Evolutionary conservation across 306 rosid species (phyloP).

Genomic region (Cicer arietinum): DNA sequence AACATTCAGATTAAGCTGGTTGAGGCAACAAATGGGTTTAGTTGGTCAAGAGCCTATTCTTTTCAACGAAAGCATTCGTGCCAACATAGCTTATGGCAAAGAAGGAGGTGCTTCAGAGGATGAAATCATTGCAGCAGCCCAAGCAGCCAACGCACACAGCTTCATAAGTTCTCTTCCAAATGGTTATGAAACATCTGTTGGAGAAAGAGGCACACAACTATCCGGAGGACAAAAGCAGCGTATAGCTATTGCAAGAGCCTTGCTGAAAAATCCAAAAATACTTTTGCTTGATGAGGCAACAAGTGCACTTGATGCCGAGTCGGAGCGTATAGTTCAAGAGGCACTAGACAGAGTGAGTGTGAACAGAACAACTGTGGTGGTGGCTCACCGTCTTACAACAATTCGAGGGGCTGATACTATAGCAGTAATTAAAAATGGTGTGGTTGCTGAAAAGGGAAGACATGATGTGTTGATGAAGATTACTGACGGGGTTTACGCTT

Average conservation of each 20-base stretch:
- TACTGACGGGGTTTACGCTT: slow-evolving; percentile 68
- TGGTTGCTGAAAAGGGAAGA: slow-evolving; percentile 76
- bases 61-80: slow-evolving; percentile 76
- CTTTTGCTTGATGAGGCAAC: slow-evolving; percentile 92
- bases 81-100: slow-evolving; percentile 84
- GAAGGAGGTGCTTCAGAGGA: slow-evolving; percentile 61
- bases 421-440: slow-evolving; percentile 77
- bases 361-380: slow-evolving; percentile 79
- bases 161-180: slow-evolving; percentile 73
- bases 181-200: slow-evolving; percentile 74
- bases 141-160: slow-evolving; percentile 72
- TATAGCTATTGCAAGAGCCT: slow-evolving; percentile 88
- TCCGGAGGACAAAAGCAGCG: slow-evolving; percentile 97
- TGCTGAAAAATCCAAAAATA: slow-evolving; percentile 76
- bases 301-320: slow-evolving; percentile 90
- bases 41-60: slow-evolving; percentile 94
- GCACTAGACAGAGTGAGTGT: slow-evolving; percentile 85
- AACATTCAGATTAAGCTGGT: slow-evolving; percentile 66
- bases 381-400: slow-evolving; percentile 85
- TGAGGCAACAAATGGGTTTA: slow-evolving; percentile 88
- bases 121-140: slow-evolving; percentile 74
- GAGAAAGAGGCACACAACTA: slow-evolving; percentile 84
- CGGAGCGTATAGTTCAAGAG: slow-evolving; percentile 81
- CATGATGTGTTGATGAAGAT: slow-evolving; percentile 77
- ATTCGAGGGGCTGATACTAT: slow-evolving; percentile 77